These are phyloP conservation scores for Thielaviopsis punctulata DNA, from an alignment of 2,329 filamentous ascomycete species.

Conservation along the genomic window DNA sequence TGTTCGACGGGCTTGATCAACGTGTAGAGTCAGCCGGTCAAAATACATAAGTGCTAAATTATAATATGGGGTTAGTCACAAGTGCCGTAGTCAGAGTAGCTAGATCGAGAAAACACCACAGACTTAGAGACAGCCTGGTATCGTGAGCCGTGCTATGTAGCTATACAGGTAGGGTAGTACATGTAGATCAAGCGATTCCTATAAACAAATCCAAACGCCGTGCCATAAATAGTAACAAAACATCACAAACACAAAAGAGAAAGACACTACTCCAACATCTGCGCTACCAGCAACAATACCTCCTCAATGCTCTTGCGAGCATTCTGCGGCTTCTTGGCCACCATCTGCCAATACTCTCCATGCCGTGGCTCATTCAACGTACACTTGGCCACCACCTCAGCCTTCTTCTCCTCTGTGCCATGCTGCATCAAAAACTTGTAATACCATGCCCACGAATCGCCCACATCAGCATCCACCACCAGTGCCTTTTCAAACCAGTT, in stretches of 20 bases:
- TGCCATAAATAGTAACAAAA: neutral
- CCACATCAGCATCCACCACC: conserved; percentile 66
- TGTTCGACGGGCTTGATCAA: no score
- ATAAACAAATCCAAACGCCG: no score
- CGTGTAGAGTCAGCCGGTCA: no score
- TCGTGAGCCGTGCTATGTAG: no score
- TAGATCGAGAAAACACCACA: no score
- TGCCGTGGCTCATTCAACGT: conserved; percentile 73
- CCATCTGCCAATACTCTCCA: conserved; percentile 76
- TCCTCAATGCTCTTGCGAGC: conserved; percentile 60
- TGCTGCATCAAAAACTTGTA: conserved; percentile 85
- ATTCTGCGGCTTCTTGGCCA: conserved; percentile 76
- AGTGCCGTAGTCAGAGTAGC: no score
- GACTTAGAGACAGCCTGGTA: no score
- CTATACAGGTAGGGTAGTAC: no score
- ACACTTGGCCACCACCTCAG: conserved; percentile 68
- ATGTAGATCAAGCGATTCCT: no score
- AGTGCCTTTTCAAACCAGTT: conserved; percentile 97
- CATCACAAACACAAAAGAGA: neutral
- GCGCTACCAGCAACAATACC: conserved; percentile 62
- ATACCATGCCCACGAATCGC: conserved; percentile 97
- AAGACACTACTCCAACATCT: conserved; percentile 20
- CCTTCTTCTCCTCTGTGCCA: conserved; percentile 82
- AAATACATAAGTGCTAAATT: no score
- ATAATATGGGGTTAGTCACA: no score